Percentiles rank a stretch among this genome's conserved stretches.
phyloP scores from a whole-genome alignment of 495 filamentous ascomycete species.

The Jackrogersella multiformis region DNA sequence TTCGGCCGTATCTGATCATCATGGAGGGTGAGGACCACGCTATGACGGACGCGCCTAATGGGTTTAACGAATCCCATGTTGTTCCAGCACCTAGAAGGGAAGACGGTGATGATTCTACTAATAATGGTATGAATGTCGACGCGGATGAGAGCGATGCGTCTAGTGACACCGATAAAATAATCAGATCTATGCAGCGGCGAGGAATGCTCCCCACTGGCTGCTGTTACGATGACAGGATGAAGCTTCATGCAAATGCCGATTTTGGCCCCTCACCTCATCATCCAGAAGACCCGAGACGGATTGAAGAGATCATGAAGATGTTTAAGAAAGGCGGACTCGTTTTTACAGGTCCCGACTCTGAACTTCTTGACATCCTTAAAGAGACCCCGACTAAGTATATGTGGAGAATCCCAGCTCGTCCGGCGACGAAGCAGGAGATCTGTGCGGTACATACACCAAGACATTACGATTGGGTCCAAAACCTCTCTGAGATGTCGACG shows the following conservation, averaged over 20 bases:
- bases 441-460: slow-evolving; percentile 74
- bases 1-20: slow-evolving; percentile 8
- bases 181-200: slow-evolving; percentile 34
- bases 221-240: slow-evolving; percentile 94
- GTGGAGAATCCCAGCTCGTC: slow-evolving; percentile 76
- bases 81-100: slow-evolving; percentile 17
- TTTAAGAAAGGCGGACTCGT: slow-evolving; percentile 82
- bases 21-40: slow-evolving; percentile 55
- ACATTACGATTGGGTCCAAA: slow-evolving; percentile 81
- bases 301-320: slow-evolving; percentile 86
- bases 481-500: slow-evolving; percentile 61
- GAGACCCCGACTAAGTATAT: slow-evolving; percentile 67
- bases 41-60: slow-evolving; percentile 53
- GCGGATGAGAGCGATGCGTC: slow-evolving; percentile 44
- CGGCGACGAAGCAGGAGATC: slow-evolving; percentile 80
- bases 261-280: slow-evolving; percentile 75
- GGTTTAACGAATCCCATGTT: slow-evolving; percentile 41
- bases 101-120: slow-evolving; percentile 27
- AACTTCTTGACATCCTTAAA: slow-evolving; percentile 56
- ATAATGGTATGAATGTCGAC: slow-evolving; percentile 43
- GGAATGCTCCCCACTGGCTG: slow-evolving; percentile 71
- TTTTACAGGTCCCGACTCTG: slow-evolving; percentile 57
- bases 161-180: slow-evolving; percentile 13
- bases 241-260: slow-evolving; percentile 84
- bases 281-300: slow-evolving; percentile 91